phyloP scores from a whole-genome alignment of 2,329 filamentous ascomycete genomes.

The Penicillium frequentans region DNA sequence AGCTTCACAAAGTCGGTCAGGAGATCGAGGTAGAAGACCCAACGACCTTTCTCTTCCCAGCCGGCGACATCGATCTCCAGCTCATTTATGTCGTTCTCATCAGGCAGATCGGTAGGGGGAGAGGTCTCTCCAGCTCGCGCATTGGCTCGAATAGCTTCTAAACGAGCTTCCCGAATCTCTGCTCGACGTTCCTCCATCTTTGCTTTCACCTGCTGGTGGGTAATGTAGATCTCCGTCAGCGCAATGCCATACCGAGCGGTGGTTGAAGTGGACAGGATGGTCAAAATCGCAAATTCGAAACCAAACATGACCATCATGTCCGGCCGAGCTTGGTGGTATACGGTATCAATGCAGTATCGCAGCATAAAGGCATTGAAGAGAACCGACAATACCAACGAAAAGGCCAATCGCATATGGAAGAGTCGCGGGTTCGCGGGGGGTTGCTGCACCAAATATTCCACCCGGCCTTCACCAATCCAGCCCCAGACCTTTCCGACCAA shows the following conservation, averaged over 20 bases:
- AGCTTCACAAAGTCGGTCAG: conserved; percentile 88
- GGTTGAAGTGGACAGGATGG: conserved; percentile 78
- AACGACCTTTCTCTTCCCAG: conserved; percentile 95
- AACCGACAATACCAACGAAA: conserved; percentile 77
- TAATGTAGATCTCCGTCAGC: conserved; percentile 73
- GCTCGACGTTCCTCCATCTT: conserved; percentile 67
- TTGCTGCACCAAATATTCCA: conserved; percentile 93
- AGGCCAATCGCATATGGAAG: conserved; percentile 79
- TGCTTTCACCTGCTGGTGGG: conserved; percentile 69
- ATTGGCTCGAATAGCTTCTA: conserved; percentile 46
- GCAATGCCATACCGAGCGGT: conserved; percentile 75
- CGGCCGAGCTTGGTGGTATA: conserved; percentile 82
- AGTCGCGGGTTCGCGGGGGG: conserved; percentile 83
- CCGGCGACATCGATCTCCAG: conserved; percentile 93
- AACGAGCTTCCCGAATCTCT: conserved; percentile 61
- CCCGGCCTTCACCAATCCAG: conserved; percentile 94
- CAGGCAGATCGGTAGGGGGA: conserved; percentile 51
- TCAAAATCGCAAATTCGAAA: conserved; percentile 91
- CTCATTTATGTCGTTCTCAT: conserved; percentile 79
- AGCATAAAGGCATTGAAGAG: conserved; percentile 76
- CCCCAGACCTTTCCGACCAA: conserved; percentile 96
- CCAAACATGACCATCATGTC: conserved; percentile 99
- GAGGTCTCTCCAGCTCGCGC: conserved; percentile 38
- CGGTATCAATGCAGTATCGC: conserved; percentile 75
- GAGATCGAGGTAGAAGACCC: conserved; percentile 84